Base-by-base conservation (phyloP, 2,329 filamentous ascomycete species). In the Trichophyton equinum region DNA sequence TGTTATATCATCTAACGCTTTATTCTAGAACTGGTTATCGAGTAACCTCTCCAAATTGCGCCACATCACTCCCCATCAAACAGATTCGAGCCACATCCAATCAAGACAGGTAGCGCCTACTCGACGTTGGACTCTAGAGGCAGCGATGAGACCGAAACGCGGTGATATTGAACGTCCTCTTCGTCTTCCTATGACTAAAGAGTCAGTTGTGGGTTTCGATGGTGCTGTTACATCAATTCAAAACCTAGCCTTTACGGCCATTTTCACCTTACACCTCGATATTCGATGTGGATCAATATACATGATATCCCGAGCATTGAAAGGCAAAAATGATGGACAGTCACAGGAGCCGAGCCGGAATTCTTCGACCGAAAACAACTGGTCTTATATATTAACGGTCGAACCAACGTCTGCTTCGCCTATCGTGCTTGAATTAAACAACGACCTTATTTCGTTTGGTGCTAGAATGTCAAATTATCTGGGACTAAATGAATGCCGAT, bases 131-230 rank as follows among this genome's bases (percentile, higher is more conserved):
- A 96, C 91, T 33, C 76, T 94, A 58, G 81, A 91, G 68, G 84
- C 87, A 62, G 82, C 87, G 63, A 79, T 82, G 77, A 64, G 73
- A 49, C 72, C 78, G 22, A 73, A 77, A 57, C 81, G 84, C 59
- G 86, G 88, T 59, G 71, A 70, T 44, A 61, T 73, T 59, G 80
- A 82, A 61, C 80, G 79, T 1, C 82, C 86, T 4, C 85, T 95
- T 27, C 91, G 92, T 73, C 80, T 99, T 30, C 94, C 94, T 0
- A 85, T 99, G 73, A 95, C 91, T 61, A 80, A 84, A 64, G 89
- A 96, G 67, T 92, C 89, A 15, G 91, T 89, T 60, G 88, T 86
- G 67, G 85, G 85, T 18, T 97, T 99, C 71, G 94, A 99, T 72
- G 85, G 81, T 62, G 94, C 96, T 18, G 81, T 96, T 8, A 81